phyloP scores from a whole-genome alignment of 208 protist species.

The Phytomonas sp. region DNA sequence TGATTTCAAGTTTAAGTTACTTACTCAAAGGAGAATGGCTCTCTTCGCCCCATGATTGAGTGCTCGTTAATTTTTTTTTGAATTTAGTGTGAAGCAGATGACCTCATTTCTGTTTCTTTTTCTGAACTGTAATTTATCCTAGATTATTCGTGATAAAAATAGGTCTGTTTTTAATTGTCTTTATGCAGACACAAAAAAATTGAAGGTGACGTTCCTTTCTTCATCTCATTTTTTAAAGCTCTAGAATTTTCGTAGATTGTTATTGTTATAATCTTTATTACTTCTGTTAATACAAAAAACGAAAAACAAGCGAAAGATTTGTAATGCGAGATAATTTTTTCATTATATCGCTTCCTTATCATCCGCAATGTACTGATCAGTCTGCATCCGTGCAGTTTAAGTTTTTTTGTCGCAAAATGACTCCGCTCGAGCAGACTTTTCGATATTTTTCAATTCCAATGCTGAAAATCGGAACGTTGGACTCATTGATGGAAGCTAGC shows the following conservation, averaged over 20 bases:
- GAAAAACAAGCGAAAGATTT: background rate
- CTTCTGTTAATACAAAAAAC: conserved; percentile 3
- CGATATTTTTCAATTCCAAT: conserved; percentile 72
- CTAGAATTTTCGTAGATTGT: conserved; percentile 14
- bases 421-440: conserved; percentile 51
- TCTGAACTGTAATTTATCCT: conserved; percentile 4
- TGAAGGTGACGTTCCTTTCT: background rate
- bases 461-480: conserved; percentile 81
- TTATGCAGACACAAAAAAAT: background rate
- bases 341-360: conserved; percentile 69
- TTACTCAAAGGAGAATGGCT: too few species aligned
- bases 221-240: conserved; percentile 6
- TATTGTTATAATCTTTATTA: conserved; percentile 7
- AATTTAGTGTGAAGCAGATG: too few species aligned
- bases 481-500: conserved; percentile 85
- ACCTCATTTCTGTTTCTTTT: background rate
- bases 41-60: too few species aligned
- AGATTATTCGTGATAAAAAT: background rate
- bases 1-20: too few species aligned
- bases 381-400: conserved; percentile 70
- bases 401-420: conserved; percentile 54
- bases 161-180: background rate
- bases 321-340: conserved; percentile 76
- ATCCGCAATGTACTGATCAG: conserved; percentile 48
- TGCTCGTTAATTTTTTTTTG: too few species aligned